Conservation (phyloP, 345 rosid species). For the Lepidium didymum region DNA sequence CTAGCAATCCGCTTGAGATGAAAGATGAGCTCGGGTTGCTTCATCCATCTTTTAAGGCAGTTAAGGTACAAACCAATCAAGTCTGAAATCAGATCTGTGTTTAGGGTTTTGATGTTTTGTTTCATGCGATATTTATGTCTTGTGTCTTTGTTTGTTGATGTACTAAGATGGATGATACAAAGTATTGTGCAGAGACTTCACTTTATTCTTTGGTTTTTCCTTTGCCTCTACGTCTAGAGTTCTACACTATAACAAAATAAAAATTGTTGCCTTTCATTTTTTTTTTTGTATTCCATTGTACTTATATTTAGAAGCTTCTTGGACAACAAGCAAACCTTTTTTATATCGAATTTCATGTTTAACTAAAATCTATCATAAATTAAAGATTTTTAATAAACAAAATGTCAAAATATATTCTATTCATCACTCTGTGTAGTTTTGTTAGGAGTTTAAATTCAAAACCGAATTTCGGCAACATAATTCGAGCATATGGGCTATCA, state of each 20-base stretch:
- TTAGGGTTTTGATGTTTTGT: constrained; percentile 7
- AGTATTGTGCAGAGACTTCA: constrained; percentile 21
- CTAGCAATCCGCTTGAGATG: constrained; percentile 37
- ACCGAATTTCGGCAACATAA: not conserved
- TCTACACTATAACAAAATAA: not conserved
- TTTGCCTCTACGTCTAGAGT: constrained; percentile 10
- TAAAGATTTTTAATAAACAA: not conserved
- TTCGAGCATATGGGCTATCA: not conserved
- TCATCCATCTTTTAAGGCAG: constrained; percentile 38
- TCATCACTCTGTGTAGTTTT: not conserved
- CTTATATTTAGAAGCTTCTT: constrained; percentile 13
- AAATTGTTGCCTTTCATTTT: not conserved
- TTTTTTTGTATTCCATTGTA: not conserved
- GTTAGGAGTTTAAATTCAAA: not conserved
- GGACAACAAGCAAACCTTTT: constrained; percentile 1
- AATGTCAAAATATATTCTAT: not conserved
- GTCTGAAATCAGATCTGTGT: constrained; percentile 6
- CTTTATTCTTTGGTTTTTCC: constrained; percentile 13
- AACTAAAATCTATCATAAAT: not conserved
- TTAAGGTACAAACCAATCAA: constrained; percentile 33
- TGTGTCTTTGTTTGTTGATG: constrained; percentile 27
- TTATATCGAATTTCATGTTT: not conserved
- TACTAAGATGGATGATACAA: constrained; percentile 25
- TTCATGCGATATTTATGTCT: constrained; percentile 1
- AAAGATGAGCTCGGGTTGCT: constrained; percentile 42